These are phyloP conservation scores for Pilatotrama ljubarskyi DNA, from an alignment of 768 basidiomycete genomes.

Conservation along the genomic window DNA sequence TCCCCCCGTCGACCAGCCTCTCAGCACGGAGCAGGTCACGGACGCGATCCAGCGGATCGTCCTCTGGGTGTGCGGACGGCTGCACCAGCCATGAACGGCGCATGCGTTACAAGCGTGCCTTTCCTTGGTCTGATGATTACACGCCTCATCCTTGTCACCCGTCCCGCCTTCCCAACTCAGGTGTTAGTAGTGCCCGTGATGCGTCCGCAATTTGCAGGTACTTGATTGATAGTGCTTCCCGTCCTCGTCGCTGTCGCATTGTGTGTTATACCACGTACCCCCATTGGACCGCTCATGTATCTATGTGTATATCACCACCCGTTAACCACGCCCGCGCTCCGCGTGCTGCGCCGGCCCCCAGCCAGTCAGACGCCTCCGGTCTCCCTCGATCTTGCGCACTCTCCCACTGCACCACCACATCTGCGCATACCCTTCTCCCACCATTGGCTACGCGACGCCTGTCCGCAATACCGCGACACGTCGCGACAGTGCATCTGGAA, in stretches of 20 bases:
- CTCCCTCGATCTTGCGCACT: background rate
- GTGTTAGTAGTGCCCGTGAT: background rate
- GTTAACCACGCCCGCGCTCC: conserved; percentile 2
- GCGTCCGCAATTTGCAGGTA: background rate
- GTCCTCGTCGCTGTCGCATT: conserved; percentile 12
- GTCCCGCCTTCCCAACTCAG: no score
- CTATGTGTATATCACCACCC: conserved; percentile 9
- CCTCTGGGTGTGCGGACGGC: conserved; percentile 51
- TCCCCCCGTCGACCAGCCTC: conserved; percentile 64
- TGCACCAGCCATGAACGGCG: conserved; percentile 10
- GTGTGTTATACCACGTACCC: conserved; percentile 19
- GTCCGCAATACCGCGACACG: background rate
- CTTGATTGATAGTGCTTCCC: background rate
- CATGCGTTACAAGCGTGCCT: background rate
- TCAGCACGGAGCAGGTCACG: conserved; percentile 65
- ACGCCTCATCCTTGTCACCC: background rate
- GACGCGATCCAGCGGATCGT: conserved; percentile 62
- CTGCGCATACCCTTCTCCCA: conserved; percentile 4
- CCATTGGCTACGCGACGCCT: conserved; percentile 1
- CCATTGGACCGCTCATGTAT: conserved; percentile 13
- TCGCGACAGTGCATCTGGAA: conserved; percentile 12
- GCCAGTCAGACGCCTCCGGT: conserved; percentile 17
- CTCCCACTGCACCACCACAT: background rate
- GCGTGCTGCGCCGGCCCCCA: background rate
- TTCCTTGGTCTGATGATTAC: no score